These are phyloP conservation scores for Meredithiella fracta DNA, from an alignment of 2,329 filamentous ascomycete genomes.

Conservation along the genomic window DNA sequence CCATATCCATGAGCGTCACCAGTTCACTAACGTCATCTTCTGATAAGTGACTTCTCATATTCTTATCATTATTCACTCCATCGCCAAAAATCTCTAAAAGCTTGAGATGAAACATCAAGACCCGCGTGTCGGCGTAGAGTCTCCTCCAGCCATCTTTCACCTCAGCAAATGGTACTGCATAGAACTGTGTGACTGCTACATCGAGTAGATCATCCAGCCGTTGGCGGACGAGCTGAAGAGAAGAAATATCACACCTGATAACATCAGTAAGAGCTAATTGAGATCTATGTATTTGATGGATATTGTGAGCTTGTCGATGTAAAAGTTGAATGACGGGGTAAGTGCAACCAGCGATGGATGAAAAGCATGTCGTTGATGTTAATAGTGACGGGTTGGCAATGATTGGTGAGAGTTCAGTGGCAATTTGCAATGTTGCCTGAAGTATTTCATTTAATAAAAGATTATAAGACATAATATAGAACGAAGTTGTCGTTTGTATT, in stretches of 20 bases:
- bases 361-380: not conserved
- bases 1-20: conserved; percentile 55
- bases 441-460: not conserved
- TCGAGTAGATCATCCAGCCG: conserved; percentile 11
- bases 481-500: not conserved
- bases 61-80: not conserved
- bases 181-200: conserved; percentile 11
- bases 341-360: conserved; percentile 6
- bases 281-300: not conserved
- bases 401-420: conserved; percentile 4
- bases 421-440: conserved; percentile 2
- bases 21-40: conserved; percentile 31
- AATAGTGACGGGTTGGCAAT: conserved; percentile 4
- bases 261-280: not conserved
- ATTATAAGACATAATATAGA: not conserved
- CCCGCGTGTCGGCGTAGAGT: conserved; percentile 53
- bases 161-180: conserved; percentile 10
- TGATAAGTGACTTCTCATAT: not conserved
- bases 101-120: conserved; percentile 40
- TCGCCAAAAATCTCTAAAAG: conserved; percentile 13
- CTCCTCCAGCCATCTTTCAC: conserved; percentile 52
- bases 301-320: conserved; percentile 10
- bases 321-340: conserved; percentile 9
- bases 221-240: not conserved
- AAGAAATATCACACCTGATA: no score